Base-by-base conservation (phyloP, 345 rosid species). In the Eucalyptus albens region DNA sequence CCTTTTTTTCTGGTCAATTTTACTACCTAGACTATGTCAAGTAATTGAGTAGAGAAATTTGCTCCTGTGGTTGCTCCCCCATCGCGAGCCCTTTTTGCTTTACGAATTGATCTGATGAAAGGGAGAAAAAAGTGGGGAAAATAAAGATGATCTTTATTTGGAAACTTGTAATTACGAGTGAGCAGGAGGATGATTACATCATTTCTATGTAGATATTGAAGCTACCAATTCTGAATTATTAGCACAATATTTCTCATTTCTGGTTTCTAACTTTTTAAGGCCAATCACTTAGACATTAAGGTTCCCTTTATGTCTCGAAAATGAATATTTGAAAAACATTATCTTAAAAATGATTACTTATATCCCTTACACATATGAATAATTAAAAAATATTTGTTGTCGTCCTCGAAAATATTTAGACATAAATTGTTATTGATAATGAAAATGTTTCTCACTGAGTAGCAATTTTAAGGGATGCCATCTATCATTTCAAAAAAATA, bases 311-410 rank as follows among this genome's bases (percentile, higher is more conserved):
- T 53, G 56, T 53, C 0, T 0, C 5, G 10, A 53, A 53, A 53
- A 53, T 53, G 26, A 53, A 53, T 53, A 53, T 53, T 53, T 21
- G 26, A 19, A 53, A 19, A 53, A 53, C 0, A 53, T 1, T 53
- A 21, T 53, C 0, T 0, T 53, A 21, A 53, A 53, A 4, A 53
- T 21, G 2, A 8, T 53, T 53, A 53, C 2, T 53, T 53, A 21
- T 53, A 53, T 53, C 5, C 59, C 26, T 8, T 21, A 21, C 5
- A 8, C 26, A 8, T 53, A 53, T 21, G 26, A 8, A 53, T 0
- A 53, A 21, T 4, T 53, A 0, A 0, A 21, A 53, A 21, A 53
- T 53, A 21, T 21, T 21, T 53, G 21, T 8, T 0, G 0, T 4
- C 26, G 0, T 19, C 26, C 11, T 53, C 5, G 2, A 53, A 53